phyloP scores from a whole-genome alignment of 139 green algal species.

The Chloropicon primus region DNA sequence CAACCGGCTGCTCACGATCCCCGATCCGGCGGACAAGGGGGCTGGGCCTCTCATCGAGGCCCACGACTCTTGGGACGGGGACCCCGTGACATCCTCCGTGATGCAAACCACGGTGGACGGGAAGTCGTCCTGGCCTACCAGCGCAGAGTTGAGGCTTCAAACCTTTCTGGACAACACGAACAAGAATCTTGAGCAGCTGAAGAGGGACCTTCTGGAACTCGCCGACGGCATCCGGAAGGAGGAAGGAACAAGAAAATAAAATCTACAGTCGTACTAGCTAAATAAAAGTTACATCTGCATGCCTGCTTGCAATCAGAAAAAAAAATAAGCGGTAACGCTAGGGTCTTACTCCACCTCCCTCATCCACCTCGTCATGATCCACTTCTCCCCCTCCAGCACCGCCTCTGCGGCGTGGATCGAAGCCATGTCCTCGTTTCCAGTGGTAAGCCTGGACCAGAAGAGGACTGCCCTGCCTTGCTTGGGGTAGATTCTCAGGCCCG shows the following conservation, averaged over 20 bases:
- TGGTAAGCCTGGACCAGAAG: slow-evolving; percentile 42
- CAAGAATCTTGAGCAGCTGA: not conserved
- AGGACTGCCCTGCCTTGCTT: slow-evolving; percentile 32
- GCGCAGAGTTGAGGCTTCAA: not conserved
- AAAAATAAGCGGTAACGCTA: not conserved
- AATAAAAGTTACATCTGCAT: no score
- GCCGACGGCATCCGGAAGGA: not conserved
- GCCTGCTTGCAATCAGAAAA: no score
- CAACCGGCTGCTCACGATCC: slow-evolving; percentile 1
- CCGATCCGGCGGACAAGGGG: slow-evolving; percentile 2
- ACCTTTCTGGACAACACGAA: not conserved
- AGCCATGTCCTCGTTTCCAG: slow-evolving; percentile 36
- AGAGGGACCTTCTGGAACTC: not conserved
- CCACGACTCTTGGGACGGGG: not conserved
- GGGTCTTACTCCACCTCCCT: slow-evolving; percentile 7
- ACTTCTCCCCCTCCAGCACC: slow-evolving; percentile 44
- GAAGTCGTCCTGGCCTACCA: not conserved
- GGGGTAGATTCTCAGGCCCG: slow-evolving; percentile 28
- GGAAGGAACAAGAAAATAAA: not conserved
- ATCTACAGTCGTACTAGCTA: no score
- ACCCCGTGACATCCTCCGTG: not conserved
- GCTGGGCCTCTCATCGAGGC: not conserved
- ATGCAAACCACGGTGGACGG: not conserved
- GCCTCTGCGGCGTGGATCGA: slow-evolving; percentile 40
- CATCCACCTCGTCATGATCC: slow-evolving; percentile 49